A percentile compares a stretch with the other conserved stretches of the same genome.
These are phyloP conservation scores for Aspergillus versicolor DNA, from an alignment of 2,329 filamentous ascomycete genomes.

Conservation along the genomic window DNA sequence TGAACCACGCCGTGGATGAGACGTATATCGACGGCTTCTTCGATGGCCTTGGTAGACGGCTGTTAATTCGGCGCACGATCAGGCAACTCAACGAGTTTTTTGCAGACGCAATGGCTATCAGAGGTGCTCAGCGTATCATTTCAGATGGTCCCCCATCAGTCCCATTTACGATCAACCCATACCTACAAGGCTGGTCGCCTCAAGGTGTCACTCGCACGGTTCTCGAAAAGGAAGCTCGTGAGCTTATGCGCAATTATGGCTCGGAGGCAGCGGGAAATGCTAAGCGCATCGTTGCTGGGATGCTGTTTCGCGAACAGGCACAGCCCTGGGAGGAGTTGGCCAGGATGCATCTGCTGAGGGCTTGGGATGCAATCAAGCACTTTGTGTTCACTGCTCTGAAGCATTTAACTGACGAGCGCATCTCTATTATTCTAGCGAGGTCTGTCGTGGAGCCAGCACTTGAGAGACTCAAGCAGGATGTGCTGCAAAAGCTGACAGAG, in stretches of 20 bases:
- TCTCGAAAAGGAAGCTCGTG: slow-evolving; percentile 20
- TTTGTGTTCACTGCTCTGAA: slow-evolving; percentile 27
- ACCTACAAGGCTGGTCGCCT: slow-evolving; percentile 16
- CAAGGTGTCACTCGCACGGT: background rate
- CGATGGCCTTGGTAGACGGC: slow-evolving; percentile 16
- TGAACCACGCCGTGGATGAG: slow-evolving; percentile 20
- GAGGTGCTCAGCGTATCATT: slow-evolving; percentile 18
- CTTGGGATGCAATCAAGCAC: slow-evolving; percentile 21
- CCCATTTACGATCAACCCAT: slow-evolving; percentile 2
- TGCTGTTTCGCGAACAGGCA: slow-evolving; percentile 35
- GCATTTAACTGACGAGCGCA: slow-evolving; percentile 24
- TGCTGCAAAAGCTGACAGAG: slow-evolving; percentile 26
- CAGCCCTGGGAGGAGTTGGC: slow-evolving; percentile 35
- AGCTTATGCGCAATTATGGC: slow-evolving; percentile 31
- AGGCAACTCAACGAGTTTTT: slow-evolving; percentile 28
- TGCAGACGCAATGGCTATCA: slow-evolving; percentile 22
- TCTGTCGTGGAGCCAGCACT: slow-evolving; percentile 23
- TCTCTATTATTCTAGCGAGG: slow-evolving; percentile 17
- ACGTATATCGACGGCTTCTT: slow-evolving; percentile 45
- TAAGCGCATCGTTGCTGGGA: slow-evolving; percentile 33
- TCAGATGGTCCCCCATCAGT: background rate
- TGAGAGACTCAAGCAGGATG: slow-evolving; percentile 15
- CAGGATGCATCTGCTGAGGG: slow-evolving; percentile 21
- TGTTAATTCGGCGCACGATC: slow-evolving; percentile 28
- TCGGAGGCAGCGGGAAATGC: slow-evolving; percentile 36